Conservation (phyloP, 2,329 filamentous ascomycete species). For the Cytospora piceicola region DNA sequence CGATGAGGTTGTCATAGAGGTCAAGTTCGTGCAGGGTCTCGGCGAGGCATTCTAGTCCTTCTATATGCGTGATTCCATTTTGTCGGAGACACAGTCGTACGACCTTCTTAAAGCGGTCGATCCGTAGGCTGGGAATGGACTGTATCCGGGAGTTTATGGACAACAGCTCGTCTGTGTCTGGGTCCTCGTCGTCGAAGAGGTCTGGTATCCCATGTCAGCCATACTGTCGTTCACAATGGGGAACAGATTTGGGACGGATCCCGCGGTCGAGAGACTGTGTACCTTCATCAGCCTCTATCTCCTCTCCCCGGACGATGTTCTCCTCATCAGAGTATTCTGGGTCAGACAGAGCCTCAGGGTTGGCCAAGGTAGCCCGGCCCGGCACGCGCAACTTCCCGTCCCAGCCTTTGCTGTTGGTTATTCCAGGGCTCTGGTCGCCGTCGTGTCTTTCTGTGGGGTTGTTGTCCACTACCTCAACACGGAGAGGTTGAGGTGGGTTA, state of each 20-base stretch:
- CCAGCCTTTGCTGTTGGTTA: conserved; percentile 72
- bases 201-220: conserved; percentile 46
- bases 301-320: conserved; percentile 69
- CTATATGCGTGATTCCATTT: conserved; percentile 82
- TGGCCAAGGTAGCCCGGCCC: conserved; percentile 69
- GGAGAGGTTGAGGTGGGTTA: conserved; percentile 42
- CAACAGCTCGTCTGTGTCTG: conserved; percentile 76
- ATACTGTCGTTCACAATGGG: too few species aligned
- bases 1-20: conserved; percentile 94
- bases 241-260: not conserved
- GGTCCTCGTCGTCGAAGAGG: conserved; percentile 63
- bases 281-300: conserved; percentile 84
- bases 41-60: conserved; percentile 70
- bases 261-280: not conserved
- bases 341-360: conserved; percentile 82
- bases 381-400: conserved; percentile 81
- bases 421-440: conserved; percentile 49
- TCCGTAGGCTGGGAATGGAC: conserved; percentile 75
- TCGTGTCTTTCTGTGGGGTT: conserved; percentile 45
- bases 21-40: conserved; percentile 80
- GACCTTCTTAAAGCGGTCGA: conserved; percentile 81
- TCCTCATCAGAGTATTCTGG: conserved; percentile 80
- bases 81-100: conserved; percentile 86
- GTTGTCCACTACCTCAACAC: conserved; percentile 55
- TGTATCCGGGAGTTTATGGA: conserved; percentile 84